Evolutionary conservation across 805 yeast genomes (phyloP), one percentile per base, ranked within the genome.

Genomic region (Zygosaccharomyces rouxii): DNA sequence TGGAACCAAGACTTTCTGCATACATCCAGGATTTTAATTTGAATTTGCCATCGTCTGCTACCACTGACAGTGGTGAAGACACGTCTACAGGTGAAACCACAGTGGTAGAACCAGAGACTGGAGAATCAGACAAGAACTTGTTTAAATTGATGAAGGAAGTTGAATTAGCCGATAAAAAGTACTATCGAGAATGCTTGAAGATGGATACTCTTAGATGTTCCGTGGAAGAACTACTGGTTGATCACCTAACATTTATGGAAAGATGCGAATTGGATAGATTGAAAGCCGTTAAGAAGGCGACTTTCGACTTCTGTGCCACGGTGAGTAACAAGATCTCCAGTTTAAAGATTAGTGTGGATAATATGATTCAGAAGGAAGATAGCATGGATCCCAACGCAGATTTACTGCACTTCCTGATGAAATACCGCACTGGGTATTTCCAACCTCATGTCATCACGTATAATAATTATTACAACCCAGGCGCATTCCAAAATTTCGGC

Each of bases 191-290:
- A 44, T 82, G 86, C 7, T 66, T 70, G 39, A 77, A 75, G 35
- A 71, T 86, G 54, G 96, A 88, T 60, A 71, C 73, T 38, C 65
- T 78, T 11, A 74, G 95, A 50, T 84, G 94, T 64, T 81, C 80
- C 41, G 73, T 86, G 41, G 96, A 89, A 64, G 92, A 85, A 59
- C 62, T 77, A 29, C 73, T 84, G 48, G 76, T 84, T 63, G 90
- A 84, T 55, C 90, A 86, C 60, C 70, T 84, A 44, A 68, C 81
- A 19, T 86, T 84, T 62, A 80, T 88, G 86, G 92, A 87, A 63
- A 78, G 82, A 57, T 87, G 94, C 69, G 96, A 88, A 67, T 65
- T 78, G 30, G 95, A 88, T 67, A 76, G 96, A 54, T 71, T 86
- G 50, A 75, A 76, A 54, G 94, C 94, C 0, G 70, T 88, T 52